Base-by-base conservation (phyloP, 148 eudicot genomes). In the Vaccinium corymbosum region DNA sequence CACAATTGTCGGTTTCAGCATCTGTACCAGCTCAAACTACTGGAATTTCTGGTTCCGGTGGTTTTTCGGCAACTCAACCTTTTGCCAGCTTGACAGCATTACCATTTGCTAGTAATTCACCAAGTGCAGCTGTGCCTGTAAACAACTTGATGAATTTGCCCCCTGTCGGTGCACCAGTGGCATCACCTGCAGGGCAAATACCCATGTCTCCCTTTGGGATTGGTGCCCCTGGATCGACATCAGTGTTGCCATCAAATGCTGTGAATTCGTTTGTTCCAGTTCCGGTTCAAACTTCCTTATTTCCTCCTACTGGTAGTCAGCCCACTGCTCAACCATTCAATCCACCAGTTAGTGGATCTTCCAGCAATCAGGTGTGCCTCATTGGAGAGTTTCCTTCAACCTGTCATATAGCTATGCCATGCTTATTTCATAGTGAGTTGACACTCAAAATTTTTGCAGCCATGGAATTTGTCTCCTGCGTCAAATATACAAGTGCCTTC, bases 1-100 rank as follows among this genome's bases (percentile, higher is more conserved):
- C 90, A 29, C 92, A 89, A 80, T 88, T 93, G 86, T 89, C 94
- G 11, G 90, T 90, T 85, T 92, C 98, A 56, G 87, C 90, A 83
- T 80, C 92, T 64, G 81, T 74, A 76, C 85, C 88, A 55, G 87
- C 84, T 71, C 85, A 81, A 64, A n/a, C 82, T 27, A 83, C 87
- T 68, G 89, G 85, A 46, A 38, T 82, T 22, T 55, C 87, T 80
- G 73, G 62, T 38, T n/a, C 51, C 56, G 84, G 84, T 49, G 59
- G 84, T 80, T 29, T 61, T 82, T 22, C 49, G 7, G 7, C 50
- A 29, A 70, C 85, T 79, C 74, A 86, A 52, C 86, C 89, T 82
- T 76, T 80, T 64, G 89, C 76, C 81, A 90, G 78, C 81, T 25
- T 74, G 59, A 79, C 90, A 79, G 42, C 90, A 48, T 86, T 87